A percentile compares a stretch with the other conserved stretches of the same genome.
Evolutionary conservation across 106 monocot genomes (phyloP).

Genomic region (Hemerocallis citrina): DNA sequence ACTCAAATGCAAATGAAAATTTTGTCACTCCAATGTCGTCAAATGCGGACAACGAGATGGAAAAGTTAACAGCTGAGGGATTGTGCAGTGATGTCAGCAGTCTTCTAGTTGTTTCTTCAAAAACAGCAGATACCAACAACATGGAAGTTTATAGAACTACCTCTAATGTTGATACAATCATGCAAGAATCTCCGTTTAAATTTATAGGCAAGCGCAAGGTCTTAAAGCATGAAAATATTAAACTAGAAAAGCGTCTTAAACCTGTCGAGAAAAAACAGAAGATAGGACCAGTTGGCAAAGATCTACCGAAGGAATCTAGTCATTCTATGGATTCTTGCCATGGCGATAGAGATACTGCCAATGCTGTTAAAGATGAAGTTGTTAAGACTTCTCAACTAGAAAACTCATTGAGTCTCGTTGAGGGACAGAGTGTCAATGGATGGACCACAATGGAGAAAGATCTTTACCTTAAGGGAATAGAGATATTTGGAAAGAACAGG

Average conservation of each 20-base stretch:
- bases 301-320: constrained; percentile 8
- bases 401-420: constrained; percentile 6
- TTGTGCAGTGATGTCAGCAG: constrained; percentile 13
- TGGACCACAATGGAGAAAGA: constrained; percentile 90
- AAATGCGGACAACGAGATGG: too few species aligned
- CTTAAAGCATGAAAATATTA: constrained; percentile 26
- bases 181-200: constrained; percentile 16
- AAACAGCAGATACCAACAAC: constrained; percentile 9
- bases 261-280: constrained; percentile 49
- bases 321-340: constrained; percentile 9
- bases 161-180: not conserved
- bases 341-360: constrained; percentile 8
- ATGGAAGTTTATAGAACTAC: constrained; percentile 8
- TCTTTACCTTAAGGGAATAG: constrained; percentile 82
- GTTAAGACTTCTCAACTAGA: constrained; percentile 2
- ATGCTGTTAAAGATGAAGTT: constrained; percentile 7
- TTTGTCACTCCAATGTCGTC: too few species aligned
- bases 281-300: constrained; percentile 13
- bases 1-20: constrained; percentile 35
- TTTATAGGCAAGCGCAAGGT: constrained; percentile 46
- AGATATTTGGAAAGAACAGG: constrained; percentile 98
- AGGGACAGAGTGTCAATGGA: constrained; percentile 15
- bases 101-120: constrained; percentile 18
- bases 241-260: constrained; percentile 6
- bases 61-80: constrained; percentile 7